These are phyloP conservation scores for Ophiostoma sp. DNA, from an alignment of 2,329 filamentous ascomycete genomes.

Conservation along the genomic window DNA sequence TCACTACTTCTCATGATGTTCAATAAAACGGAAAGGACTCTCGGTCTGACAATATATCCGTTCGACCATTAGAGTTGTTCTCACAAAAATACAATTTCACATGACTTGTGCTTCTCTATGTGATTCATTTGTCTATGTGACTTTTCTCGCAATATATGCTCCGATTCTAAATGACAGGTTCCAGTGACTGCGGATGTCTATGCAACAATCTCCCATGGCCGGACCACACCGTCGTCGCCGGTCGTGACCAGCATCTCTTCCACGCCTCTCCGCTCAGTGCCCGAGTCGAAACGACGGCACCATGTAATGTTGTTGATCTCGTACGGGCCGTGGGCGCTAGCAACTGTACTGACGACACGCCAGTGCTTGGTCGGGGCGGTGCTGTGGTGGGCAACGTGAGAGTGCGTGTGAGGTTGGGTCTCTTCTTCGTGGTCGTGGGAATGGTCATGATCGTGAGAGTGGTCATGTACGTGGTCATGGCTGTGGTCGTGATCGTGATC, in stretches of 20 bases:
- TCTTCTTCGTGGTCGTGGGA: background rate
- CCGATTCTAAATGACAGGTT: background rate
- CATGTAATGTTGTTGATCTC: constrained; percentile 92
- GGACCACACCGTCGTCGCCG: constrained; percentile 86
- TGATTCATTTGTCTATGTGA: background rate
- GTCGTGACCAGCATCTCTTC: constrained; percentile 90
- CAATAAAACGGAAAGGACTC: background rate
- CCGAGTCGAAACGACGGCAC: constrained; percentile 75
- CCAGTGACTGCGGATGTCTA: no score
- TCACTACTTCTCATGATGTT: background rate
- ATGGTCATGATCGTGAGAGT: background rate
- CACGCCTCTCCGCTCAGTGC: constrained; percentile 50
- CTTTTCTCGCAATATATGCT: background rate
- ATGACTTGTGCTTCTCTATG: no score
- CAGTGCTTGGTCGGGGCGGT: constrained; percentile 51
- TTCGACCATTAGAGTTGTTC: background rate
- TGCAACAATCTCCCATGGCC: constrained; percentile 66
- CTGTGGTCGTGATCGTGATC: constrained; percentile 27
- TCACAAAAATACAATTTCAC: background rate
- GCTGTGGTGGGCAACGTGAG: background rate
- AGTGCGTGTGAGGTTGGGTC: background rate
- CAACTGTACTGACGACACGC: constrained; percentile 67
- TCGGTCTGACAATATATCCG: background rate
- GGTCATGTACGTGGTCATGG: background rate
- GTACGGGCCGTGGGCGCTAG: constrained; percentile 83